These are phyloP conservation scores for Nicotiana paniculata DNA, from an alignment of 257 asterid species.

Conservation along the genomic window DNA sequence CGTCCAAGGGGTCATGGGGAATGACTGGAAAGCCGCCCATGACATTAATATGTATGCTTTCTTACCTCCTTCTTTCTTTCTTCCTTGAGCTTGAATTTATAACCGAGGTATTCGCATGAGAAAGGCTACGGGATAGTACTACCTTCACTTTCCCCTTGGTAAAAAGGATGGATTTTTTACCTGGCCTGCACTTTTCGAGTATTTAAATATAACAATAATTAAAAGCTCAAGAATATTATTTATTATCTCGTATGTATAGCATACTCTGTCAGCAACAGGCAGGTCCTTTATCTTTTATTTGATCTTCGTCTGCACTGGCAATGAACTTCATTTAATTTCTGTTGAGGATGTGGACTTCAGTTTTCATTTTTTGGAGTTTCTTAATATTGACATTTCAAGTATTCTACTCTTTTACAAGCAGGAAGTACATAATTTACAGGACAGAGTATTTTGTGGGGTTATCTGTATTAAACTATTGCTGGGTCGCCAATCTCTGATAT, in stretches of 20 bases:
- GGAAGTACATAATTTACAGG: not conserved
- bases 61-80: too few relatives aligned
- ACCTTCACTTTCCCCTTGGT: too few relatives aligned
- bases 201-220: not conserved
- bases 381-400: not conserved
- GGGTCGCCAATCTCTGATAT: not conserved
- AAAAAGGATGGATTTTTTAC: too few relatives aligned
- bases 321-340: not conserved
- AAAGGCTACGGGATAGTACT: too few relatives aligned
- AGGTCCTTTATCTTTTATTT: not conserved
- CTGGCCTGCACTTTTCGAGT: not conserved
- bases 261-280: not conserved
- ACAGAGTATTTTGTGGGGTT: not conserved
- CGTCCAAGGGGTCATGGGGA: too few relatives aligned
- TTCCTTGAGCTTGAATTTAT: too few relatives aligned
- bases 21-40: too few relatives aligned
- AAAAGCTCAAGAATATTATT: not conserved
- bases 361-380: not conserved
- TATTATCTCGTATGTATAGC: not conserved
- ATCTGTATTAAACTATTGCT: not conserved
- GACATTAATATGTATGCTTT: too few relatives aligned
- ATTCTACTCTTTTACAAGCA: not conserved
- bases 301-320: not conserved
- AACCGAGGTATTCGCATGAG: too few relatives aligned
- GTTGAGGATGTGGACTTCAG: not conserved